Conservation (phyloP, 2,329 filamentous ascomycete species). For the Scedosporium aurantiacum region DNA sequence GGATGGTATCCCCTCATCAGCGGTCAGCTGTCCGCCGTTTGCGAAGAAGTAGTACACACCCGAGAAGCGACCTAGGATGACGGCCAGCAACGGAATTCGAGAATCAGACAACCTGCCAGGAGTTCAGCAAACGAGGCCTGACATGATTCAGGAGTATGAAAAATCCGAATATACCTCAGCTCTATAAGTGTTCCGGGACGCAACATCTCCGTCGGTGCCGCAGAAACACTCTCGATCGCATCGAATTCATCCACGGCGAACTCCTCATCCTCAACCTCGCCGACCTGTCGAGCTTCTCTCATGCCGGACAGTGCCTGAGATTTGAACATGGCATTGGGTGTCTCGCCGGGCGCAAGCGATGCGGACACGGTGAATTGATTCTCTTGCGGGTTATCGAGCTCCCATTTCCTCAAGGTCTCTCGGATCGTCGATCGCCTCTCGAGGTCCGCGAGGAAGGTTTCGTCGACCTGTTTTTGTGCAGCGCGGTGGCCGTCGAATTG, state of each 20-base stretch:
- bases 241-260: not conserved
- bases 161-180: not conserved
- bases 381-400: constrained; percentile 2
- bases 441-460: not conserved
- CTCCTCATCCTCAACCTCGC: not conserved
- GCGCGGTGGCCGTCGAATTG: not conserved
- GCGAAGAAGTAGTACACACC: constrained; percentile 44
- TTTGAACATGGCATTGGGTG: constrained; percentile 3
- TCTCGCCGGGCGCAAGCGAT: constrained; percentile 5
- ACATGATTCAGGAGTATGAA: not conserved
- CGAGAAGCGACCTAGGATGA: constrained; percentile 41
- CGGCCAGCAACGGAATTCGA: constrained; percentile 35
- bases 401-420: constrained; percentile 6
- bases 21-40: constrained; percentile 37
- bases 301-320: constrained; percentile 1
- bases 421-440: not conserved
- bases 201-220: not conserved
- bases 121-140: constrained; percentile 4
- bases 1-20: constrained; percentile 28
- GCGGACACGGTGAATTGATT: constrained; percentile 2
- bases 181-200: constrained; percentile 9
- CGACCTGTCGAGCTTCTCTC: not conserved
- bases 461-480: not conserved
- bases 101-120: constrained; percentile 22
- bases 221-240: not conserved